These are phyloP conservation scores for Fagus sylvatica DNA, from an alignment of 306 rosid species.

Conservation along the genomic window DNA sequence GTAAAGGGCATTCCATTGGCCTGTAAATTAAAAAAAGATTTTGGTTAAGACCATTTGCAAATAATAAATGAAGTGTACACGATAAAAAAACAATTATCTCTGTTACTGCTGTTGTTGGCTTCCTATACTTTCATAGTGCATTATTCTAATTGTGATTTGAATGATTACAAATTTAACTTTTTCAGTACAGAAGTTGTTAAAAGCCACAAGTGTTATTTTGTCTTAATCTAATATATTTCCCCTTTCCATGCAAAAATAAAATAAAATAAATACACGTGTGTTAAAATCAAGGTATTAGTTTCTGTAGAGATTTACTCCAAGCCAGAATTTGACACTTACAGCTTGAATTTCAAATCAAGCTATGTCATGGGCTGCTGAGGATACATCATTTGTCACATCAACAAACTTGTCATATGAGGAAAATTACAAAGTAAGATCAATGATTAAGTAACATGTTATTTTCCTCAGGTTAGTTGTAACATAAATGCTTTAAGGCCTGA, in stretches of 20 bases:
- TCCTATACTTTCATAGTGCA: background rate
- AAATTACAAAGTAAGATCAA: background rate
- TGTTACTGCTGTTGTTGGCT: background rate
- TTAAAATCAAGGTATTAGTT: background rate
- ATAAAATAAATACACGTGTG: too few species aligned
- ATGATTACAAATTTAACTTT: conserved; percentile 8
- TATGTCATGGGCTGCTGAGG: background rate
- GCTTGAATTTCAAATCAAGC: background rate
- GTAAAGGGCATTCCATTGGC: conserved; percentile 80
- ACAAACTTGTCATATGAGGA: background rate
- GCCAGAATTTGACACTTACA: background rate
- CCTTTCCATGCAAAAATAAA: too few species aligned
- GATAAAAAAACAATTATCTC: background rate
- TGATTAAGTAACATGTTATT: background rate
- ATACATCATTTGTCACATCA: background rate
- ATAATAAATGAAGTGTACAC: background rate
- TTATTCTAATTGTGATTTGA: background rate
- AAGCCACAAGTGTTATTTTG: background rate
- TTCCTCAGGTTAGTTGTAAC: too few species aligned
- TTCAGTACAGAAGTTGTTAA: conserved; percentile 6
- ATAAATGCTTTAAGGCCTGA: too few species aligned
- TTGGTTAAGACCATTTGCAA: conserved; percentile 9
- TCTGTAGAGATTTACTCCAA: conserved; percentile 8
- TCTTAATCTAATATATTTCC: too few species aligned
- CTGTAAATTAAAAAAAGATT: conserved; percentile 41